A percentile compares a stretch with the other conserved stretches of the same genome.
These are phyloP conservation scores for Babesia ovata DNA, from an alignment of 169 alveolate species.

Conservation along the genomic window DNA sequence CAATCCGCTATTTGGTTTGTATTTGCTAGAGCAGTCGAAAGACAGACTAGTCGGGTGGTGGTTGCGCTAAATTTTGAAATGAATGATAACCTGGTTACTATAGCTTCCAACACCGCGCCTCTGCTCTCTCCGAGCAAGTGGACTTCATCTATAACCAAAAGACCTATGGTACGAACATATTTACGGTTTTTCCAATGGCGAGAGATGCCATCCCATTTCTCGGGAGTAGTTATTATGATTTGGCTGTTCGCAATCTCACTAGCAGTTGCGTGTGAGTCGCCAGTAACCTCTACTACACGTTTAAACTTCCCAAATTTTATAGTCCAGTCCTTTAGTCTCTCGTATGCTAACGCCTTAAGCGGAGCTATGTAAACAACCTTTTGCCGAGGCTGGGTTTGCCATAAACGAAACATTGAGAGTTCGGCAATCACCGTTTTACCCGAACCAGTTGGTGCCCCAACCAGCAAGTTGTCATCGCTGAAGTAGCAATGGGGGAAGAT, in stretches of 20 bases:
- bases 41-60: constrained; percentile 91
- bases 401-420: constrained; percentile 91
- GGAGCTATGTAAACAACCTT: constrained; percentile 98
- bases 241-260: constrained; percentile 85
- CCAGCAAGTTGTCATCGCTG: constrained; percentile 94
- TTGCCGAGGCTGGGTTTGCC: constrained; percentile 78
- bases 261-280: constrained; percentile 82
- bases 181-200: constrained; percentile 96
- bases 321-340: constrained; percentile 89
- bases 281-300: constrained; percentile 94
- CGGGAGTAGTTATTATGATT: constrained; percentile 98
- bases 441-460: constrained; percentile 99
- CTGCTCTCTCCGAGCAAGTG: constrained; percentile 96
- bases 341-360: constrained; percentile 95
- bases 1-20: constrained; percentile 97
- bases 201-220: constrained; percentile 99
- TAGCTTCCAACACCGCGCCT: constrained; percentile 97
- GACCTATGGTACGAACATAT: constrained; percentile 90
- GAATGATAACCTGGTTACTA: constrained; percentile 95
- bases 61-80: constrained; percentile 87
- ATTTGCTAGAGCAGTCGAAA: constrained; percentile 98
- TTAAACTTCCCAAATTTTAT: constrained; percentile 81
- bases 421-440: constrained; percentile 98
- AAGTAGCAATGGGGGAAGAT: constrained; percentile 93
- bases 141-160: constrained; percentile 97